Conservation (phyloP, 768 basidiomycete genomes). For the Strobilomyces echinocephalus region DNA sequence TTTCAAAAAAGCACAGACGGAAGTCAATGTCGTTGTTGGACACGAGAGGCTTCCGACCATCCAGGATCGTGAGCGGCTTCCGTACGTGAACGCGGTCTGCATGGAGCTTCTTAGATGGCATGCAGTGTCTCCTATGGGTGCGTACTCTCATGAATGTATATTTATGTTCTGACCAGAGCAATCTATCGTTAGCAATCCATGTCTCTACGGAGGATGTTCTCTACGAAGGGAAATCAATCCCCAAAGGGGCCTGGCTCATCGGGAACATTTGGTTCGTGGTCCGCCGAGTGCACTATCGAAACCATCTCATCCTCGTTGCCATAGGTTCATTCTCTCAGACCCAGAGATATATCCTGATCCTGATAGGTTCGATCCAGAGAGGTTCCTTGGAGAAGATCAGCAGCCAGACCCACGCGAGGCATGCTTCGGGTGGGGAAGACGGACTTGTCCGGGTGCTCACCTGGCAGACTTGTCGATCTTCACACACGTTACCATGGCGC, state of each 20-base stretch:
- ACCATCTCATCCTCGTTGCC: neutral
- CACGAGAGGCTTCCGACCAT: slow-evolving; percentile 9
- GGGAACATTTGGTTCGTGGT: slow-evolving; percentile 12
- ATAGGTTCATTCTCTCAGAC: slow-evolving; percentile 5
- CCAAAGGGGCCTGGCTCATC: slow-evolving; percentile 13
- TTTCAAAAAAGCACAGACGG: slow-evolving; percentile 10
- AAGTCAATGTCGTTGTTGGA: slow-evolving; percentile 7
- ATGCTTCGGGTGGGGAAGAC: slow-evolving; percentile 15
- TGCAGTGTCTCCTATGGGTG: neutral
- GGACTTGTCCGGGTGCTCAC: slow-evolving; percentile 4
- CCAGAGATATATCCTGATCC: slow-evolving; percentile 2
- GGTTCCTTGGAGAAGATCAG: slow-evolving; percentile 5
- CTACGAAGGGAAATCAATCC: slow-evolving; percentile 20
- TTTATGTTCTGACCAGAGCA: neutral
- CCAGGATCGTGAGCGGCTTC: slow-evolving; percentile 6
- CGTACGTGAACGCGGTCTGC: slow-evolving; percentile 17
- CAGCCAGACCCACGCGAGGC: slow-evolving; percentile 5
- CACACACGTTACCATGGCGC: neutral
- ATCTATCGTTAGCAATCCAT: neutral
- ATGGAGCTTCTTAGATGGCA: slow-evolving; percentile 13
- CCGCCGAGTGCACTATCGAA: too few relatives aligned
- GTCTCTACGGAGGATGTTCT: slow-evolving; percentile 13
- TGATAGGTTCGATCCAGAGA: slow-evolving; percentile 1
- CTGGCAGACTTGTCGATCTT: slow-evolving; percentile 10
- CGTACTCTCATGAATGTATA: neutral